Evolutionary conservation across 371 early-diverging fungal species (phyloP), one percentile per base, ranked within the genome.

Genomic region (Coemansia sp.): DNA sequence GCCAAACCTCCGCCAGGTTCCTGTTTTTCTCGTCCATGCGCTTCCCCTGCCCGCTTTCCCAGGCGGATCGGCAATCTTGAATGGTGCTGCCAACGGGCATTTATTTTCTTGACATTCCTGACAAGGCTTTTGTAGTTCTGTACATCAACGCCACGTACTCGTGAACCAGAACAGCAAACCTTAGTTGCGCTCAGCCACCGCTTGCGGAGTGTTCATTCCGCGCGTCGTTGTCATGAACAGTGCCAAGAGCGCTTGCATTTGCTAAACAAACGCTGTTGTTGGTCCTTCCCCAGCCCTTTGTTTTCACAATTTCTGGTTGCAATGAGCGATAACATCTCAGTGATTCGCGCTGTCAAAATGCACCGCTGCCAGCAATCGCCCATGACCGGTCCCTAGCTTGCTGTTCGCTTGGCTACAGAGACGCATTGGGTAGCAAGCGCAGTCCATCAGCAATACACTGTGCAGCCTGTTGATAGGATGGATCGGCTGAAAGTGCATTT

Each of bases 131-230:
- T 45, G 45, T n/a, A 45, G 45, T n/a, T 4, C 45, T 45, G 45
- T 45, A 45, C 16, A 16, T 45, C 45, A 16, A n/a, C 45, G 45
- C 45, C 45, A 45, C 45, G 45, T 45, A 45, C n/a, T 45, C 16
- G 45, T 13, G 16, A n/a, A n/a, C 45, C 45, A 16, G 45, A 45
- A 6, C n/a, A 11, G 16, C 45, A 45, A 45, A 45, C 45, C 45
- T 45, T 45, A 45, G 16, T 45, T 45, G 45, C 45, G 45, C 45
- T 45, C 45, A 45, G 45, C 45, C 45, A 45, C 45, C 45, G 45
- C 45, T 45, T 45, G 45, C n/a, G 11, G n/a, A 18, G 50, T 21
- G 50, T 8, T 18, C 18, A 48, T 21, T 8, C 50, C 50, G 21
- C 50, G 50, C 21, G 21, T 48, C n/a, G 5, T 48, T 48, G 16